Base-by-base conservation (phyloP, 345 rosid species). In the Dipteronia dyeriana region DNA sequence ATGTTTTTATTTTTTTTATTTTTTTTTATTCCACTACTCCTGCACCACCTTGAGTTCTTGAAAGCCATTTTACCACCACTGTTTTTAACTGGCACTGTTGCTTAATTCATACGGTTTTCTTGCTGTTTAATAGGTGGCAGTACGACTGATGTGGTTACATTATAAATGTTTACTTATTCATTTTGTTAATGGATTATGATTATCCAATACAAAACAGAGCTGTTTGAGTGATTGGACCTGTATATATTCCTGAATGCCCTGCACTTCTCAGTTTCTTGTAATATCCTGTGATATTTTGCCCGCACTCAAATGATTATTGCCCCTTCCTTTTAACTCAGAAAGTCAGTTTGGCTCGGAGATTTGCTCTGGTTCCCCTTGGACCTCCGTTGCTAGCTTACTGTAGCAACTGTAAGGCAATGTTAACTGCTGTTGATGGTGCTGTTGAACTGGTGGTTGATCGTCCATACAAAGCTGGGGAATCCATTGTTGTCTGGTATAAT, bases 361-460 rank as follows among this genome's bases (percentile, higher is more conserved):
- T 95, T 88, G 99, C 99, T 61, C 83, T 95, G 86, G 99, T 92
- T 75, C 99, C 99, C 78, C 96, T 95, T 87, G 99, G 99, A 61
- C 99, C 99, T 68, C 99, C 99, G 73, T 82, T 95, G 86, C 88
- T 95, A 75, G 91, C 98, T 26, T 95, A 95, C 85, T 81, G 91
- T 76, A 93, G 97, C 90, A 93, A 90, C 78, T 95, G 94, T 86
- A 93, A 90, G 87, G 95, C 99, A 78, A 95, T 95, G 97, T 84
- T 93, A 80, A 88, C 88, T 25, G 98, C 94, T 65, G 88, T 86
- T 84, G 94, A 84, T 78, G 98, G 85, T 85, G 92, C 92, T 80
- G 98, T 95, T 73, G 86, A 95, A 80, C 87, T 93, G 66, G 90
- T 93, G 81, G 94, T 93, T 56, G 99, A 95, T 84, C 91, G 96